phyloP scores from a whole-genome alignment of 2,329 filamentous ascomycete genomes.

The Colletotrichum sp. region DNA sequence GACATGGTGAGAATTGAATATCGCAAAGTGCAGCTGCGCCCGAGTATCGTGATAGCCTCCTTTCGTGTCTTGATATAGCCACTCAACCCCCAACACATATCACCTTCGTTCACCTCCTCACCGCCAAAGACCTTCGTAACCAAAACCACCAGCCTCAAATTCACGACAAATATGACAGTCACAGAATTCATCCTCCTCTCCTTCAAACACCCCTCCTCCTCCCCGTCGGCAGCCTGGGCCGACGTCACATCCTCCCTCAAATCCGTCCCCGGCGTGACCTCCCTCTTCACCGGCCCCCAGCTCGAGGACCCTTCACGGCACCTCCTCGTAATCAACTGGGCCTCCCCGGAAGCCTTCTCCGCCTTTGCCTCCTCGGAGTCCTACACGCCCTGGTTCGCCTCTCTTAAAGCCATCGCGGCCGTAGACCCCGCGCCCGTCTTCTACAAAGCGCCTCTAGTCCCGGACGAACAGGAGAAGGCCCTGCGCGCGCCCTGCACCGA shows the following conservation, averaged over 20 bases:
- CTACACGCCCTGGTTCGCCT: slow-evolving; percentile 44
- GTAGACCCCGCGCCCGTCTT: slow-evolving; percentile 24
- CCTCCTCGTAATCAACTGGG: slow-evolving; percentile 39
- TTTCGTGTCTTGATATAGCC: background rate
- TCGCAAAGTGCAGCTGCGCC: background rate
- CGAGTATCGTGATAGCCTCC: background rate
- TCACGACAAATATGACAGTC: background rate
- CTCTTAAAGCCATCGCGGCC: slow-evolving; percentile 32
- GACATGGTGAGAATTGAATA: background rate
- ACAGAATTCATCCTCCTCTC: slow-evolving; percentile 21
- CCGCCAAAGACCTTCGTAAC: background rate
- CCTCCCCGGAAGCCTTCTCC: slow-evolving; percentile 34
- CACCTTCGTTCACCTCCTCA: accelerated
- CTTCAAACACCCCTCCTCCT: slow-evolving; percentile 7
- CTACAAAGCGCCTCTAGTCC: slow-evolving; percentile 21
- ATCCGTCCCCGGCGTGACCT: slow-evolving; percentile 33
- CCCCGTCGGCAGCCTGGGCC: slow-evolving; percentile 6
- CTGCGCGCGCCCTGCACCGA: slow-evolving; percentile 43
- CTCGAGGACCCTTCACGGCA: slow-evolving; percentile 37
- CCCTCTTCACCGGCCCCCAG: slow-evolving; percentile 38
- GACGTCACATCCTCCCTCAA: slow-evolving; percentile 10
- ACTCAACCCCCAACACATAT: background rate
- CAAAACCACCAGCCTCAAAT: background rate
- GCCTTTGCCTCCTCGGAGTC: slow-evolving; percentile 46
- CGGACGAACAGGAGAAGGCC: slow-evolving; percentile 24